These are phyloP conservation scores for Suhomyces yuchorum DNA, from an alignment of 1,139 yeast species.

Conservation along the genomic window DNA sequence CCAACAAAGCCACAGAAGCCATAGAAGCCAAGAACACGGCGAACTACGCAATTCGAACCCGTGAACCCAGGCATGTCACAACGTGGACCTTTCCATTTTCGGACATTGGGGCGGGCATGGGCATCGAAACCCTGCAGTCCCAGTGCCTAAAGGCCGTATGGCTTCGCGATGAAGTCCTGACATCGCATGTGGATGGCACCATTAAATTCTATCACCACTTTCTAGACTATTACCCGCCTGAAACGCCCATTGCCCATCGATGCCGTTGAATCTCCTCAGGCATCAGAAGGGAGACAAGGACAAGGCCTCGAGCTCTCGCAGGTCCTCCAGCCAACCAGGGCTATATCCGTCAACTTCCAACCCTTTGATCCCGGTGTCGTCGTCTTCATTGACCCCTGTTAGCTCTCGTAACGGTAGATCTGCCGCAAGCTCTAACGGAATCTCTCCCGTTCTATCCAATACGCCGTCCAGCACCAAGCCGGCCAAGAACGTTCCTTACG, in stretches of 20 bases:
- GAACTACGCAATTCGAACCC: no score
- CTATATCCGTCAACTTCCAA: background rate
- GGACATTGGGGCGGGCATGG: background rate
- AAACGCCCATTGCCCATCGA: background rate
- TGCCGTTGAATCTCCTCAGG: slow-evolving; percentile 7
- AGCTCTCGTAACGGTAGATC: slow-evolving; percentile 1
- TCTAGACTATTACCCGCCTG: background rate
- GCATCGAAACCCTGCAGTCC: background rate
- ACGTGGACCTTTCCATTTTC: background rate
- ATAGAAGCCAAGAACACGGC: no score
- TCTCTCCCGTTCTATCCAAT: background rate
- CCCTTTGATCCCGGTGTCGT: background rate
- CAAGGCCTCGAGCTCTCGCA: background rate
- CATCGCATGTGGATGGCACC: background rate
- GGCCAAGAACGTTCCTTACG: slow-evolving; percentile 29
- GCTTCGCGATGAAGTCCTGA: background rate
- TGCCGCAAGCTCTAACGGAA: background rate
- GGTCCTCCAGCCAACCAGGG: background rate
- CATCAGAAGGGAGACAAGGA: slow-evolving; percentile 1
- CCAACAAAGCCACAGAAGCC: no score
- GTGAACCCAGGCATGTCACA: no score
- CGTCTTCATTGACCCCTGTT: slow-evolving; percentile 4
- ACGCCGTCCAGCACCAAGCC: background rate
- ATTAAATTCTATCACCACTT: background rate
- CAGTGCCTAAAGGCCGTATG: background rate